Percentiles rank a stretch among this genome's conserved stretches.
Evolutionary conservation across 2,329 filamentous ascomycete species (phyloP).

Genomic region (Trichoderma koningii): DNA sequence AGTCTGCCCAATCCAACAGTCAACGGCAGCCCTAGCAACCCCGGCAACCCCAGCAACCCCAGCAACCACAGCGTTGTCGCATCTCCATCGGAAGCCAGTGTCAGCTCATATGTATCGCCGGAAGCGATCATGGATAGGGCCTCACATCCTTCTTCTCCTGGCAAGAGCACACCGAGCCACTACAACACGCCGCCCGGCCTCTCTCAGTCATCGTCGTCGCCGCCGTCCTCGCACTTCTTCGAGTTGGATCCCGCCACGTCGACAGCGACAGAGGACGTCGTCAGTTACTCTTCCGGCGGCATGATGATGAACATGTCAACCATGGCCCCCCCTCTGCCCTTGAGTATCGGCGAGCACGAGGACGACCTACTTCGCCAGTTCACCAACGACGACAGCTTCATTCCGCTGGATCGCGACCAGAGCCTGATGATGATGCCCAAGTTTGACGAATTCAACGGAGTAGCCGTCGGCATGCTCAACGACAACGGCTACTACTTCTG

Average conservation of each 20-base stretch:
- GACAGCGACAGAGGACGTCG: slow-evolving; percentile 38
- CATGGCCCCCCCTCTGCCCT: slow-evolving; percentile 40
- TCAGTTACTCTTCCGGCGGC: slow-evolving; percentile 36
- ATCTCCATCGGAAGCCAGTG: slow-evolving; percentile 46
- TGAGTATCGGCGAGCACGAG: slow-evolving; percentile 44
- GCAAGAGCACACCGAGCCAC: slow-evolving; percentile 54
- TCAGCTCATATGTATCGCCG: slow-evolving; percentile 52
- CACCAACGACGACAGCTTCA: slow-evolving; percentile 46
- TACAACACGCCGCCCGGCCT: slow-evolving; percentile 62
- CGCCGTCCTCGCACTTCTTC: slow-evolving; percentile 53
- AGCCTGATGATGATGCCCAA: slow-evolving; percentile 55
- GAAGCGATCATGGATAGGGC: slow-evolving; percentile 46
- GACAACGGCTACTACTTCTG: slow-evolving; percentile 57
- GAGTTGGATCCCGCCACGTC: slow-evolving; percentile 47
- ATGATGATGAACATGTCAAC: slow-evolving; percentile 39
- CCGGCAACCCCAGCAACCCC: too few species aligned
- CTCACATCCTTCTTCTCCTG: slow-evolving; percentile 49
- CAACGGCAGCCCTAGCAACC: slow-evolving; percentile 32
- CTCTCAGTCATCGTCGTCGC: slow-evolving; percentile 63
- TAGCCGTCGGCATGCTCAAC: slow-evolving; percentile 53
- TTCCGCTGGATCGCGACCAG: slow-evolving; percentile 49
- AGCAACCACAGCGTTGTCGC: slow-evolving; percentile 29
- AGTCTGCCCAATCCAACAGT: slow-evolving; percentile 33
- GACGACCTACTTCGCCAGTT: slow-evolving; percentile 51
- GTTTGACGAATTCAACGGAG: slow-evolving; percentile 57